Evolutionary conservation across 1,284 basidiomycete genomes (phyloP), one percentile per base, ranked within the genome.

Genomic region (Singerocomus inundabilis): DNA sequence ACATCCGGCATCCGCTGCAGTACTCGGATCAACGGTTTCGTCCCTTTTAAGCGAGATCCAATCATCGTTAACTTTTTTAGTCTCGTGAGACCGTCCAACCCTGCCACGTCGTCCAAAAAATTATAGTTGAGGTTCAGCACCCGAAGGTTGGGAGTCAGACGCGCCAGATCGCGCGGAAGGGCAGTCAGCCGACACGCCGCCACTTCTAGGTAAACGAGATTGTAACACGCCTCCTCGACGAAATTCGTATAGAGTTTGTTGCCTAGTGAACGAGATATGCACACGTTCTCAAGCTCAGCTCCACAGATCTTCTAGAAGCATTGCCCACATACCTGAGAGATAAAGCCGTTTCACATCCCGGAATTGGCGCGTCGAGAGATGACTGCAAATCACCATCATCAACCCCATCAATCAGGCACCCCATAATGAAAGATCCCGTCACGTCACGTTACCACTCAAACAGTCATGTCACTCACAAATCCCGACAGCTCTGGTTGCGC

Each of bases 51-150:
- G 57, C 93, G 79, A 58, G 86, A 88, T 45, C 93, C 94, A 60
- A 97, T 88, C 50, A 92, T 79, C 44, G 84, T 91, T 59, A 97
- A 70, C 75, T 91, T 93, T 59, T 82, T 80, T 67, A 97, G 70
- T 60, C 89, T 74, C 50, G 70, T 75, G 53, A 97, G 76, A n/a
- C 89, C 91, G 39, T 78, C 78, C 51, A 98, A 72, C 36, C 74
- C 71, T 50, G 80, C 74, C 50, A 80, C 78, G 56, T 93, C 84
- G 71, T 80, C 82, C 60, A 97, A 66, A 71, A 94, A 96, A 70
- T 97, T 97, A 76, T 95, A 95, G 76, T 97, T 96, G 57, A 96
- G 79, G 73, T 98, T 98, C 66, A 99, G 76, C 52, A 89, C 87
- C 51, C 94, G 86, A 59, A 99, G 73, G 69, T 97, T 98, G 24